Conservation (phyloP, 352 stramenopile genomes). For the Hyaloperonospora brassicae region DNA sequence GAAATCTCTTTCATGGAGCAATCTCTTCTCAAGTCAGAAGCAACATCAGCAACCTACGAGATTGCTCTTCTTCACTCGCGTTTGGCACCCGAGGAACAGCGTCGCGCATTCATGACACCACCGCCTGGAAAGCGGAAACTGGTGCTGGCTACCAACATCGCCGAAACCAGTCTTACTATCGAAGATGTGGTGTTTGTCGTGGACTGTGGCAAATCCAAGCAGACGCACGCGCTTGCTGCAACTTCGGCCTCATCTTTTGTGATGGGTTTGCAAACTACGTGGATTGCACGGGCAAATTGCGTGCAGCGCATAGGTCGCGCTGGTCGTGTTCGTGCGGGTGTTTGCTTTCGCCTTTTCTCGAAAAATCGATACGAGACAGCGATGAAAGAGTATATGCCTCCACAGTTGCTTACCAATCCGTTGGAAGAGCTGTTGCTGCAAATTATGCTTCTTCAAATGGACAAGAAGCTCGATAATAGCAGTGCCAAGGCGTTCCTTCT, state of each 20-base stretch:
- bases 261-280: conserved; percentile 85
- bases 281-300: conserved; percentile 78
- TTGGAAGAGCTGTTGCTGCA: conserved; percentile 70
- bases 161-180: conserved; percentile 95
- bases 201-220: conserved; percentile 80
- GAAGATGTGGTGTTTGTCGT: conserved; percentile 90
- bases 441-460: conserved; percentile 67
- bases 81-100: conserved; percentile 62
- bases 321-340: conserved; percentile 87
- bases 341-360: conserved; percentile 88
- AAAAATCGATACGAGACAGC: conserved; percentile 46
- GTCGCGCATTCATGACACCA: conserved; percentile 55
- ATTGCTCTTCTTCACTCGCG: conserved; percentile 70
- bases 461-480: conserved; percentile 63
- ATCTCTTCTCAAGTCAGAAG: conserved; percentile 43
- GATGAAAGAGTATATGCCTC: conserved; percentile 73
- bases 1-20: conserved; percentile 78
- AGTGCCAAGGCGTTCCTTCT: conserved; percentile 83
- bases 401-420: conserved; percentile 61
- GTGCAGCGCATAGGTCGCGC: conserved; percentile 89
- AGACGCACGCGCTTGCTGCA: conserved; percentile 51
- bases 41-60: conserved; percentile 46
- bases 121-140: conserved; percentile 61
- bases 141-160: conserved; percentile 92
- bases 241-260: conserved; percentile 78